Evolutionary conservation across 2,329 filamentous ascomycete genomes (phyloP).

Genomic region (Penicillium sp.): DNA sequence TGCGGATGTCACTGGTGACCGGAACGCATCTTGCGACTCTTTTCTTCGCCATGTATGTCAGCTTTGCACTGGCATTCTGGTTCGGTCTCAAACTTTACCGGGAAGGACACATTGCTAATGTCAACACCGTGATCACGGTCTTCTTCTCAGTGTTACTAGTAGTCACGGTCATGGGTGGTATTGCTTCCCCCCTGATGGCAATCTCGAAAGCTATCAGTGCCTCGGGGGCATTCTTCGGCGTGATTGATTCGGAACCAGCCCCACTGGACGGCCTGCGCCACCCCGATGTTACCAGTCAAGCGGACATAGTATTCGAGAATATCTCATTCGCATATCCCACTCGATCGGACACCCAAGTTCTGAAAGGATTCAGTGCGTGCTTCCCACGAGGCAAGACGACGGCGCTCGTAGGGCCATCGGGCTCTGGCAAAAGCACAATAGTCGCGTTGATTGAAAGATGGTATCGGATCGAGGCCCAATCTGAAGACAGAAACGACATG

Average conservation of each 20-base stretch:
- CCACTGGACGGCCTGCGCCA: conserved; percentile 43
- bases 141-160: conserved; percentile 38
- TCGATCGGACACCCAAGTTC: neutral
- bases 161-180: conserved; percentile 27
- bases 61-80: conserved; percentile 41
- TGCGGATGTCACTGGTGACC: conserved; percentile 27
- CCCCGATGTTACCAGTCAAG: neutral
- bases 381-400: conserved; percentile 42
- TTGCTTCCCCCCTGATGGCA: conserved; percentile 36
- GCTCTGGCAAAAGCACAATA: conserved; percentile 50
- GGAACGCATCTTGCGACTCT: conserved; percentile 36
- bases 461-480: conserved; percentile 34
- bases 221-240: conserved; percentile 32
- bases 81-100: conserved; percentile 38
- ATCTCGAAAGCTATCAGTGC: conserved; percentile 38
- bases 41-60: conserved; percentile 41
- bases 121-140: conserved; percentile 40
- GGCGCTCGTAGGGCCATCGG: conserved; percentile 49
- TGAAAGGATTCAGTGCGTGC: conserved; percentile 36
- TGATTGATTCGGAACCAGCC: conserved; percentile 31
- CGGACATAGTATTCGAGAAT: conserved; percentile 1
- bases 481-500: conserved; percentile 2
- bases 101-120: conserved; percentile 34
- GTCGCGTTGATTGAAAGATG: conserved; percentile 46
- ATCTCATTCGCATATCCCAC: conserved; percentile 2